Percentiles rank a stretch among this genome's conserved stretches.
phyloP scores from a whole-genome alignment of 2,329 filamentous ascomycete genomes.

The Cytospora chrysosperma region DNA sequence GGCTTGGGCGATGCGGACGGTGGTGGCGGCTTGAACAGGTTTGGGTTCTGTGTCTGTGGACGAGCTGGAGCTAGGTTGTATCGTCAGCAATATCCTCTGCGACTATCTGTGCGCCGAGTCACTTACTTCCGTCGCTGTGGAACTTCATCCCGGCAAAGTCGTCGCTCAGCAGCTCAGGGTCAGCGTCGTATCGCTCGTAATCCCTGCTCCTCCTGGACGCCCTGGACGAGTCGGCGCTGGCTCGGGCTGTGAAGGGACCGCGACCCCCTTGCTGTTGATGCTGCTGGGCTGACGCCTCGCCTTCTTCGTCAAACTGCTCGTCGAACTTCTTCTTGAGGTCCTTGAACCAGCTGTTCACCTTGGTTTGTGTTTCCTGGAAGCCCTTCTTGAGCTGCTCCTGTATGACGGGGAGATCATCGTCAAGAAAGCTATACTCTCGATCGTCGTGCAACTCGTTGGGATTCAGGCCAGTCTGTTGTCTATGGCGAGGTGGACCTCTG shows the following conservation, averaged over 20 bases:
- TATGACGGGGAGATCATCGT: slow-evolving; percentile 93
- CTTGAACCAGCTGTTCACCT: slow-evolving; percentile 89
- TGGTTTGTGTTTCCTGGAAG: slow-evolving; percentile 89
- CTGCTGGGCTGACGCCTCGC: slow-evolving; percentile 46
- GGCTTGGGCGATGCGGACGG: slow-evolving; percentile 52
- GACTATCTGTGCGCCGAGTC: not conserved
- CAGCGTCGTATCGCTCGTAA: slow-evolving; percentile 89
- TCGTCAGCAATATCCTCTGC: slow-evolving; percentile 26
- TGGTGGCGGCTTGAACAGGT: slow-evolving; percentile 72
- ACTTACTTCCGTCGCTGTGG: slow-evolving; percentile 61
- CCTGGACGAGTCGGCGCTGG: slow-evolving; percentile 61
- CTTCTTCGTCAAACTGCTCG: slow-evolving; percentile 78
- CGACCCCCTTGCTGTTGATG: slow-evolving; percentile 31
- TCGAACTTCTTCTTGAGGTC: slow-evolving; percentile 92
- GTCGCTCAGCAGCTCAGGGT: slow-evolving; percentile 84
- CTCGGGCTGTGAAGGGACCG: slow-evolving; percentile 41
- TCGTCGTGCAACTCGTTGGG: slow-evolving; percentile 62
- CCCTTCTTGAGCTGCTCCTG: slow-evolving; percentile 91
- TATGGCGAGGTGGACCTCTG: slow-evolving; percentile 40
- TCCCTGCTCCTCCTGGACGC: slow-evolving; percentile 75
- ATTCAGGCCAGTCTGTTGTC: slow-evolving; percentile 51
- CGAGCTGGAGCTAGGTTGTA: slow-evolving; percentile 51
- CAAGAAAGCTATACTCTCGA: slow-evolving; percentile 85
- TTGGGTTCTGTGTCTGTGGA: slow-evolving; percentile 60
- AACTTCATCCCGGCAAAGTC: slow-evolving; percentile 77